A percentile compares a stretch with the other conserved stretches of the same genome.
Evolutionary conservation across 495 filamentous ascomycete species (phyloP).

Genomic region (Tuber magnatum): DNA sequence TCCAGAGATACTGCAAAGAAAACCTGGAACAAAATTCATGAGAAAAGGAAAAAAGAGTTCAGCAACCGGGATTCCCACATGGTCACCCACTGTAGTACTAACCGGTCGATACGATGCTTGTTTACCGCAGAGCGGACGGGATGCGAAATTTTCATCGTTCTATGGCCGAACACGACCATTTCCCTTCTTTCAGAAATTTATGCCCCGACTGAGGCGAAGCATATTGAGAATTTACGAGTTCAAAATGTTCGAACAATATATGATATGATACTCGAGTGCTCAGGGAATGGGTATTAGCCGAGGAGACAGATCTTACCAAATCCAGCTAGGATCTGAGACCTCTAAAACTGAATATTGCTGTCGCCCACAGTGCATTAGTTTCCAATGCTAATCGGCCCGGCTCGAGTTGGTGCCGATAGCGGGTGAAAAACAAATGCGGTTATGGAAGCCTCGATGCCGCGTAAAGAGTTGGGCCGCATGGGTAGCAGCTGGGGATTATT

Average conservation of each 20-base stretch:
- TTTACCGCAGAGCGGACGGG: background rate
- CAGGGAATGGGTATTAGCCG: background rate
- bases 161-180: background rate
- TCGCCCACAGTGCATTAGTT: no score
- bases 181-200: background rate
- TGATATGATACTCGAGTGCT: no score
- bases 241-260: background rate
- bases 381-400: background rate
- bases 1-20: background rate
- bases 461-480: background rate
- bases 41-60: background rate
- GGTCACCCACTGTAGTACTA: conserved; percentile 3
- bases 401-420: background rate
- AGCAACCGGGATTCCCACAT: background rate
- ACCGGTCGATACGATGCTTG: background rate
- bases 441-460: background rate
- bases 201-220: background rate
- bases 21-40: background rate
- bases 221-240: background rate
- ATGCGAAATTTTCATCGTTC: conserved; percentile 4
- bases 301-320: background rate
- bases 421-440: background rate
- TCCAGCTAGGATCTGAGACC: background rate
- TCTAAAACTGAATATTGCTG: background rate
- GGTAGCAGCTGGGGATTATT: background rate